Conservation (phyloP, 768 basidiomycete genomes). For the Tremella yokohamensis region DNA sequence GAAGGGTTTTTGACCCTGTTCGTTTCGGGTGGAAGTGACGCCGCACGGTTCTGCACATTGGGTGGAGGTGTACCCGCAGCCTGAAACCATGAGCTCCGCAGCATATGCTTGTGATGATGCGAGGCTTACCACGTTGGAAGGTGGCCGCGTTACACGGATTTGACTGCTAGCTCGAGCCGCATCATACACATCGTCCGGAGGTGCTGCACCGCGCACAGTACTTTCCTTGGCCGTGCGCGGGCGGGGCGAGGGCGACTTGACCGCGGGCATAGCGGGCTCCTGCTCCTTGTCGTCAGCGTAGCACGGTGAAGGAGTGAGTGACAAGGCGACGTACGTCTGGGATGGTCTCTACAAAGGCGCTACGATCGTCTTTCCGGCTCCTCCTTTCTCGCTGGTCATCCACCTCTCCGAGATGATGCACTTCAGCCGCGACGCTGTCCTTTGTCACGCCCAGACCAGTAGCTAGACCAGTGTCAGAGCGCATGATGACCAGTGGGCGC, state of each 20-base stretch:
- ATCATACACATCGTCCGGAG: slow-evolving; percentile 1
- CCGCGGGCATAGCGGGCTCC: slow-evolving; percentile 6
- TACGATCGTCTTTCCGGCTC: slow-evolving; percentile 23
- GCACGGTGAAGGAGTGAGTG: not conserved
- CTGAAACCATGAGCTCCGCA: too few relatives aligned
- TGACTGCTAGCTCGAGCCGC: slow-evolving; percentile 1
- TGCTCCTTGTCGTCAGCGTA: slow-evolving; percentile 15
- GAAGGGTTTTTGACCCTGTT: too few relatives aligned
- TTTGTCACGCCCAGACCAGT: slow-evolving; percentile 19
- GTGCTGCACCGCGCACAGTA: not conserved
- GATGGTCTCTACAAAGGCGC: slow-evolving; percentile 50
- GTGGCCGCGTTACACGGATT: not conserved
- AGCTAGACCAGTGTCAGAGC: slow-evolving; percentile 22
- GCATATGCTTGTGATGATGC: too few relatives aligned
- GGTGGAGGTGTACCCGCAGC: too few relatives aligned
- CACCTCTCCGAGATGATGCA: slow-evolving; percentile 6
- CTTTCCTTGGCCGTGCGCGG: slow-evolving; percentile 3
- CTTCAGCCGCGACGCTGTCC: not conserved
- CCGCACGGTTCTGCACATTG: too few relatives aligned
- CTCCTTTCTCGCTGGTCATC: slow-evolving; percentile 2
- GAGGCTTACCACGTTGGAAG: not conserved
- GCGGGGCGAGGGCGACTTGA: not conserved
- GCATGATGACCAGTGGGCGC: slow-evolving; percentile 29
- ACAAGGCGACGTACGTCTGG: slow-evolving; percentile 40
- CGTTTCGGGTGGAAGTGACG: too few relatives aligned